Evolutionary conservation across 768 basidiomycete genomes (phyloP), one percentile per base, ranked within the genome.

Genomic region (Pisolithus microcarpus): DNA sequence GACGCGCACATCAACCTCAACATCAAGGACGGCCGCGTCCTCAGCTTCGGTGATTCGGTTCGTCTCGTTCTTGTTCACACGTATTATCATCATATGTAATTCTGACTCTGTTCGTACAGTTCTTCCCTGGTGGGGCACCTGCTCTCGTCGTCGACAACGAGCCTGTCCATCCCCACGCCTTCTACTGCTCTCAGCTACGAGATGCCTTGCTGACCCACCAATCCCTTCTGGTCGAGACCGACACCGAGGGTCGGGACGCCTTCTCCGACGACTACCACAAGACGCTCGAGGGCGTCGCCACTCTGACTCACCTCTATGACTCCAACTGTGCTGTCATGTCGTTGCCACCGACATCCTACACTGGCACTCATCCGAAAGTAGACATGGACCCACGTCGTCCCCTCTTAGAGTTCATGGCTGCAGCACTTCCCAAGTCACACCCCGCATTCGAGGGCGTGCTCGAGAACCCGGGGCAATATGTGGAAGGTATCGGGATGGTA

Each of bases 1-100:
- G 91, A 96, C 60, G 90, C 88, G 26, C 87, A 96, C 68, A 80
- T 96, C 73, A 97, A 97, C 66, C 70, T 99, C 63, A 96, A 97
- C 72, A 74, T 97, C 67, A 84, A 84, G 69, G 79, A 87, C 49
- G 92, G 91, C 40, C 70, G 77, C 58, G 78, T 98, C 18, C 62
- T 97, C 43, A 93, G 91, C 1, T 91, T 84, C 59, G 93, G 93
- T 42, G 87, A 85, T 64, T 93, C 91, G 56, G 89, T 91, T 58
- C 54, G 85, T 75, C 16, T 52, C 1, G 10, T 37, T 48, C 30
- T 51, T 48, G 19, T 31, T 1, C 43, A 34, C 21, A 23, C 4
- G 26, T 26, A 26, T 26, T 34, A 40, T 51, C 53, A 38, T 40
- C 43, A 24, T n/a, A 28, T 24, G 28, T 57, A 48, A 57, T 45